phyloP scores from a whole-genome alignment of 2,329 filamentous ascomycete genomes.

The Aspergillus sp. region DNA sequence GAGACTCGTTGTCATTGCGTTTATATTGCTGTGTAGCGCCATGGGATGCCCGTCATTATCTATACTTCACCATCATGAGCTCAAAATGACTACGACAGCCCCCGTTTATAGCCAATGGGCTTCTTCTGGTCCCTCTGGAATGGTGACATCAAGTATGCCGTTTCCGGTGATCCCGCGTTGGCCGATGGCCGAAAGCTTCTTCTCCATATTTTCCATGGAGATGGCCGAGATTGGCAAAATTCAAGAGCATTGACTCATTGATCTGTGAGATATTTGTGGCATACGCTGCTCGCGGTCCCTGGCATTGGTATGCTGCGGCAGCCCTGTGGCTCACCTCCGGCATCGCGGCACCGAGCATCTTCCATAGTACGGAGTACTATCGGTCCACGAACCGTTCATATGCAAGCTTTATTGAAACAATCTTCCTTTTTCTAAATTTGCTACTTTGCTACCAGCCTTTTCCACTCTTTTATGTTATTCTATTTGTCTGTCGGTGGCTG shows the following conservation, averaged over 20 bases:
- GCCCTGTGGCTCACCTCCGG: neutral
- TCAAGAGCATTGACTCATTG: too few relatives aligned
- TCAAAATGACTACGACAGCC: neutral
- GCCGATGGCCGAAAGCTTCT: neutral
- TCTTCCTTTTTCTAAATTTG: too few relatives aligned
- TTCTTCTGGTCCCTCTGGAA: neutral
- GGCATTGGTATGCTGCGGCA: neutral
- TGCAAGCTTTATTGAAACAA: neutral
- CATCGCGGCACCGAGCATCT: conserved; percentile 1
- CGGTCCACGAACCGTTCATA: neutral
- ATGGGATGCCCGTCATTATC: neutral
- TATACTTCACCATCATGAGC: neutral
- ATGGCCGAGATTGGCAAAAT: neutral
- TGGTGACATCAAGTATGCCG: neutral
- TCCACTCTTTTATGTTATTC: too few relatives aligned
- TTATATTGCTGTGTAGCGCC: neutral
- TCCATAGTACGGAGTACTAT: neutral
- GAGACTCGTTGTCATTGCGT: neutral
- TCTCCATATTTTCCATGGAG: neutral
- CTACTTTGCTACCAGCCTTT: too few relatives aligned
- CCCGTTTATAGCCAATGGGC: too few relatives aligned
- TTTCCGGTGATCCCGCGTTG: neutral
- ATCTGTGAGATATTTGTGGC: too few relatives aligned
- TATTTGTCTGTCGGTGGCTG: neutral
- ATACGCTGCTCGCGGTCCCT: neutral